phyloP scores from a whole-genome alignment of 2,329 filamentous ascomycete genomes.

The Lachnellula arida region DNA sequence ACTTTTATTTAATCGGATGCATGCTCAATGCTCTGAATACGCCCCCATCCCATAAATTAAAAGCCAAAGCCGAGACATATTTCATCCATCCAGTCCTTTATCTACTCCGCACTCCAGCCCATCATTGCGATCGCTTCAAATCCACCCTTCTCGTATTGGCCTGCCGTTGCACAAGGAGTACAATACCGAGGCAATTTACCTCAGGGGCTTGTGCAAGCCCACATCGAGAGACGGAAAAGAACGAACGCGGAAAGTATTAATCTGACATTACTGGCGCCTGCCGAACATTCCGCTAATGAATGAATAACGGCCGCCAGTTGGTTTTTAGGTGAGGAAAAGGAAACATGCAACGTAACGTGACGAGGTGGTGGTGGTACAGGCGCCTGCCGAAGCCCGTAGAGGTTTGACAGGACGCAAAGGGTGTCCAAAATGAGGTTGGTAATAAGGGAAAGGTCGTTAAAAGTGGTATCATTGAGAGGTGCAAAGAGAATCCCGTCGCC shows the following conservation, averaged over 20 bases:
- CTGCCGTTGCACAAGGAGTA: background rate
- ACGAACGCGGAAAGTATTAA: constrained; percentile 1
- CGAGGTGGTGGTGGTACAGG: constrained; percentile 8
- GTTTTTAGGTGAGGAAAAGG: constrained; percentile 2
- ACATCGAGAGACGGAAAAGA: background rate
- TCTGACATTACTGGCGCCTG: constrained; percentile 5
- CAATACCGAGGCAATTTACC: background rate
- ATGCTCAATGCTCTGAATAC: background rate
- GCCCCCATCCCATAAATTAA: background rate
- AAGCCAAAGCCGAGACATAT: background rate
- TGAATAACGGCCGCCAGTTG: background rate
- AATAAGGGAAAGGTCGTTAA: constrained; percentile 15
- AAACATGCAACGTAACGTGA: constrained; percentile 1
- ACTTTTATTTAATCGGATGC: background rate
- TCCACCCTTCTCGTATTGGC: background rate
- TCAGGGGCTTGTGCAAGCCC: background rate
- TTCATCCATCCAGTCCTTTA: constrained; percentile 1
- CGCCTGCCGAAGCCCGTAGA: background rate
- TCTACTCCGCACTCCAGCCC: constrained; percentile 1
- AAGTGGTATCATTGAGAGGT: constrained; percentile 20
- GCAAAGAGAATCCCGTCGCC: constrained; percentile 8
- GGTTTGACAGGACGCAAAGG: background rate
- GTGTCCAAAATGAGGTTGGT: background rate
- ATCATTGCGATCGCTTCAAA: background rate
- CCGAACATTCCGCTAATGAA: background rate